These are phyloP conservation scores for Eimeria maxima DNA, from an alignment of 169 alveolate species.

Conservation along the genomic window DNA sequence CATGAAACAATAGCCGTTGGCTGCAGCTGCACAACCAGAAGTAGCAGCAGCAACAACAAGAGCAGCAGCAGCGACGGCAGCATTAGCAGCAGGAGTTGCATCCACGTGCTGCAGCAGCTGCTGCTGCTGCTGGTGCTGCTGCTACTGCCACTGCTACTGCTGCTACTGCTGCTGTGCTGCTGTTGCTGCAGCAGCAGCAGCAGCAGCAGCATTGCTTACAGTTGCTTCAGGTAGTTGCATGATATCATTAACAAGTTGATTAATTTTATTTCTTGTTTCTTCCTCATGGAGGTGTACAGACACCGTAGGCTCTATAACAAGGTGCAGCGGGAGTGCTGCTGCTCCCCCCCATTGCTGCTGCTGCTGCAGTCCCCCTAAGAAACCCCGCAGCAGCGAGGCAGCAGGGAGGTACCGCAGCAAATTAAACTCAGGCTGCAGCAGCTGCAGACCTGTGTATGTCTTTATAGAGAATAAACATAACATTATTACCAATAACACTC, in stretches of 20 bases:
- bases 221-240: slow-evolving; percentile 53
- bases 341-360: slow-evolving; percentile 53
- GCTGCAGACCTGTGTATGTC: slow-evolving; percentile 36
- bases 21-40: not conserved
- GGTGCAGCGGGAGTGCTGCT: slow-evolving; percentile 41
- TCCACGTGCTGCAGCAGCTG: too few relatives aligned
- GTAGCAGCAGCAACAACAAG: not conserved
- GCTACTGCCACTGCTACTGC: too few relatives aligned
- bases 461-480: slow-evolving; percentile 14
- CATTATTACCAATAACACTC: not conserved
- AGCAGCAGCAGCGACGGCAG: not conserved
- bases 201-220: not conserved
- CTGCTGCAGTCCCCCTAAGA: slow-evolving; percentile 46
- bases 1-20: not conserved
- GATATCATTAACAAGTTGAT: not conserved
- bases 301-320: slow-evolving; percentile 25
- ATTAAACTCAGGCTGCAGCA: slow-evolving; percentile 29
- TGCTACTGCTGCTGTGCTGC: too few relatives aligned
- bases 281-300: slow-evolving; percentile 29
- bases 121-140: too few relatives aligned
- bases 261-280: not conserved
- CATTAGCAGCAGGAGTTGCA: slow-evolving; percentile 19
- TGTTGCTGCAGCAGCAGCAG: not conserved
- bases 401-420: slow-evolving; percentile 42
- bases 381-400: slow-evolving; percentile 25